A percentile compares a stretch with the other conserved stretches of the same genome.
These are phyloP conservation scores for Triticum urartu DNA, from an alignment of 176 grass and related monocot species.

Conservation along the genomic window DNA sequence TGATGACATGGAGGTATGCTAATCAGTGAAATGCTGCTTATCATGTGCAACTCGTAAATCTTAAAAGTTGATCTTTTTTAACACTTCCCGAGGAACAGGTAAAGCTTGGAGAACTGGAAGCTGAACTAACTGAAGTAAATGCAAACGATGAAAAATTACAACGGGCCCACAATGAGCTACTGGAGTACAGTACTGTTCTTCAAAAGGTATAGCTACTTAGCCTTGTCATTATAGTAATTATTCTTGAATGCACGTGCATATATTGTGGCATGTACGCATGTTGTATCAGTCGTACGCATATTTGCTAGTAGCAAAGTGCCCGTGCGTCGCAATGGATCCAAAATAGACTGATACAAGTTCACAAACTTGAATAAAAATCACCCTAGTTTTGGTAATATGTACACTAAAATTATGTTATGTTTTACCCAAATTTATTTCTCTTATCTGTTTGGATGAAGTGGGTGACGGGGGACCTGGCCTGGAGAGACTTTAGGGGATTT, in stretches of 20 bases:
- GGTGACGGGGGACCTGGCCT: not conserved
- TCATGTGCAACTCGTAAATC: not conserved
- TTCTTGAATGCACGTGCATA: constrained; percentile 13
- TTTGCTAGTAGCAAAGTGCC: not conserved
- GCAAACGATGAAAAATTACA: constrained; percentile 90
- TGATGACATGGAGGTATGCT: constrained; percentile 77
- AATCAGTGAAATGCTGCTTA: not conserved
- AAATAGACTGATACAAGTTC: not conserved
- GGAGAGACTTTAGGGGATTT: not conserved
- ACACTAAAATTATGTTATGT: not conserved
- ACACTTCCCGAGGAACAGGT: constrained; percentile 53
- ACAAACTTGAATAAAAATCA: not conserved
- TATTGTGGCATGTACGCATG: not conserved
- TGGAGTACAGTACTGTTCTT: constrained; percentile 84
- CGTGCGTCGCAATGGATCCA: not conserved
- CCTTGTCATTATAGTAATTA: constrained; percentile 10
- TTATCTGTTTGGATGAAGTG: not conserved
- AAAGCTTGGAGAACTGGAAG: constrained; percentile 83
- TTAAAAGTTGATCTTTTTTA: not conserved
- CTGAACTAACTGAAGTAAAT: constrained; percentile 95
- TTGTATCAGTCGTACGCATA: not conserved
- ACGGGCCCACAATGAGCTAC: constrained; percentile 72
- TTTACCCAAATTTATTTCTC: not conserved
- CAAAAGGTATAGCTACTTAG: constrained; percentile 61
- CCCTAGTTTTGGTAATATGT: not conserved